Conservation (phyloP, 1,284 basidiomycete species). For the Naganishia liquefaciens region DNA sequence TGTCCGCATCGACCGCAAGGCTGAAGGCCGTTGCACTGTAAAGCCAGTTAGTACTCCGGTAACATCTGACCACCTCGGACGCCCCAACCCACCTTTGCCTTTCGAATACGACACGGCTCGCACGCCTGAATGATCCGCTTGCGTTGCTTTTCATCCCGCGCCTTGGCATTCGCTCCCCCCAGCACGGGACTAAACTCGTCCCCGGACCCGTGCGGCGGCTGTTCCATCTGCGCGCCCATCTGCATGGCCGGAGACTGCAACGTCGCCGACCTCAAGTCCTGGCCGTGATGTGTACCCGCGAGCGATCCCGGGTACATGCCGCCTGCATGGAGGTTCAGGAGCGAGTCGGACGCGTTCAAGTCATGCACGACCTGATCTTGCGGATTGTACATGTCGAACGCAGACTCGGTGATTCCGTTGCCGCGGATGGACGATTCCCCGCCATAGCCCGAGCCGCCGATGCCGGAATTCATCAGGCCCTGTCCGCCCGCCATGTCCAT, state of each 20-base stretch:
- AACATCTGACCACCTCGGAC: neutral
- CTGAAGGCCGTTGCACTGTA: conserved; percentile 33
- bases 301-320: conserved; percentile 25
- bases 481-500: conserved; percentile 24
- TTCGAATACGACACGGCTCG: conserved; percentile 32
- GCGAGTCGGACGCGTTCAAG: conserved; percentile 25
- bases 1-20: conserved; percentile 32
- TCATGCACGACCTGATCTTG: conserved; percentile 25
- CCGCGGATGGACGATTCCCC: conserved; percentile 24
- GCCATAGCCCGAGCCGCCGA: conserved; percentile 23
- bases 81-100: conserved; percentile 32
- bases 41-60: neutral
- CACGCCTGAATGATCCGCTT: conserved; percentile 35
- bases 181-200: conserved; percentile 17
- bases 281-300: conserved; percentile 6
- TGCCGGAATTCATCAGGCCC: conserved; percentile 18
- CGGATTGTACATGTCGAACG: conserved; percentile 25
- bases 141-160: conserved; percentile 32
- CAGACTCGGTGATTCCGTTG: conserved; percentile 16
- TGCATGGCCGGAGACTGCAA: conserved; percentile 23
- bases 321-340: conserved; percentile 20
- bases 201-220: conserved; percentile 9
- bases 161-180: conserved; percentile 32
- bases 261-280: conserved; percentile 18
- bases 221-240: conserved; percentile 17